Evolutionary conservation across 177 flowering plant species (phyloP), one percentile per base, ranked within the genome.

Genomic region (Vitis hybrid): DNA sequence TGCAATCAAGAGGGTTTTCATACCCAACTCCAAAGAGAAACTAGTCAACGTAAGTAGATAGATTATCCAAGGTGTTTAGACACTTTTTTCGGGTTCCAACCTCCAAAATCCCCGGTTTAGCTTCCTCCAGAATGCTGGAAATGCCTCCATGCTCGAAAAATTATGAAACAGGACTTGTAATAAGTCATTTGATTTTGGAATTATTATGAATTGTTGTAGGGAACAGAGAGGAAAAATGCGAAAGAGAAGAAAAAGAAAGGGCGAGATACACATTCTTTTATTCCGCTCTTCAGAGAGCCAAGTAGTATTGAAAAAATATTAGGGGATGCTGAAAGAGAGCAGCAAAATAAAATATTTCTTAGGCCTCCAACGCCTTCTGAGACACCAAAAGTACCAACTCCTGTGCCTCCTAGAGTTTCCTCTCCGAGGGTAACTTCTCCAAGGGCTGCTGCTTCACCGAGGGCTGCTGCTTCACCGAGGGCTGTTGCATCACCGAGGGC

Each of bases 271-370:
- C 80, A 81, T 73, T 90, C 94, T 20, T 94, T 93, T 74, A 86
- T 93, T 55, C 91, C 97, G 27, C 79, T 87, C 9, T 83, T 89
- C 74, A 86, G 97, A 70, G 94, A 85, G 73, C 94, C 98, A 35
- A 96, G 99, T 76, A 96, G 98, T 68, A 83, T 96, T 60, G 98
- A 96, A 78, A 89, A 93, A 78, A 96, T 96, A 65, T 80, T 96
- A 35, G 91, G 91, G 54, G 99, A 96, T 68, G 98, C 84, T 17
- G 99, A 91, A 73, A 83, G 83, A 70, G 95, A 90, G 69, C 85
- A 70, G 11, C 73, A 84, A 41, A 52, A 41, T 41, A 41, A 63
- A 2, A 11, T 82, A 63, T 58, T 68, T 58, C 72, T 83, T 58
- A 78, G 84, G 79, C 87, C 88, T 68, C 77, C 79, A 3, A 71